A percentile compares a stretch with the other conserved stretches of the same genome.
Conservation (phyloP, 495 filamentous ascomycete species). For the Hyaloscypha hepaticicola region DNA sequence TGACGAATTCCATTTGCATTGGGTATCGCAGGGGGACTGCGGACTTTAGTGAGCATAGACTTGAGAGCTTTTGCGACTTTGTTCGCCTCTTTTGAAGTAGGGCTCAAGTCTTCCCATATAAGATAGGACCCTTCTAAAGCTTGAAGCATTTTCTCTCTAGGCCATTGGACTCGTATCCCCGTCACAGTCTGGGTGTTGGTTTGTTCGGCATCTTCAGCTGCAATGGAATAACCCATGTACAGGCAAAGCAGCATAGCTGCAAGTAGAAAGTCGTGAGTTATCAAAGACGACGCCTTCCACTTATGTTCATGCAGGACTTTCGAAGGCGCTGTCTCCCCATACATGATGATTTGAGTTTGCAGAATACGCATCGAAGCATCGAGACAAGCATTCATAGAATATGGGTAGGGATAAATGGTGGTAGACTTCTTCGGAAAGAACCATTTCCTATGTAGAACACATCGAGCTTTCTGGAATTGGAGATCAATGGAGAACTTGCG, state of each 20-base stretch:
- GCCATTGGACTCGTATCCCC: slow-evolving; percentile 5
- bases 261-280: slow-evolving; percentile 47
- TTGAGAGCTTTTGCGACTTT: slow-evolving; percentile 19
- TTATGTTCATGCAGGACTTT: slow-evolving; percentile 35
- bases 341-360: slow-evolving; percentile 39
- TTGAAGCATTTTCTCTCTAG: slow-evolving; percentile 35
- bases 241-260: slow-evolving; percentile 47
- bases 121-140: slow-evolving; percentile 33
- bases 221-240: slow-evolving; percentile 11
- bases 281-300: slow-evolving; percentile 44
- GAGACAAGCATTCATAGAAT: slow-evolving; percentile 68
- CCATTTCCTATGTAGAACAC: slow-evolving; percentile 72
- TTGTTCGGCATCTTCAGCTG: not conserved
- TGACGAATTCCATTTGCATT: not conserved
- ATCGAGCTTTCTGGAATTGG: slow-evolving; percentile 67
- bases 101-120: slow-evolving; percentile 15
- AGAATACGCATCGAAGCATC: slow-evolving; percentile 66
- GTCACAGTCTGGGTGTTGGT: not conserved
- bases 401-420: slow-evolving; percentile 54
- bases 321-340: slow-evolving; percentile 38
- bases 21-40: not conserved
- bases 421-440: slow-evolving; percentile 55
- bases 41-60: slow-evolving; percentile 9
- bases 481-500: slow-evolving; percentile 67
- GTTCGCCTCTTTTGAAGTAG: slow-evolving; percentile 12